These are phyloP conservation scores for Botrytis tulipae DNA, from an alignment of 2,329 filamentous ascomycete genomes.

Conservation along the genomic window DNA sequence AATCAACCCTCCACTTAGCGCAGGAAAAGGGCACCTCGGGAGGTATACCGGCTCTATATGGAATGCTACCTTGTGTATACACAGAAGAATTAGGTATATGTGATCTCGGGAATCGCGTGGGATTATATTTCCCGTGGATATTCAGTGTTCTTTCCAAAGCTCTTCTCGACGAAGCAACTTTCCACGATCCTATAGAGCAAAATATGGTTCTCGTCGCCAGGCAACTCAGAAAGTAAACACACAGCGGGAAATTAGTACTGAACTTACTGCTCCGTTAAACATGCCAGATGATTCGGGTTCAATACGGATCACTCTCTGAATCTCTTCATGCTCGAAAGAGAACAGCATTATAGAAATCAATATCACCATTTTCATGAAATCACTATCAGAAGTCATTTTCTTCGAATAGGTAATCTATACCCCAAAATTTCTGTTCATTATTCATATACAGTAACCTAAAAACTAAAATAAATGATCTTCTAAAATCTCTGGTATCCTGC, in stretches of 20 bases:
- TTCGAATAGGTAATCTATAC: not conserved
- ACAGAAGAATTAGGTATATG: not conserved
- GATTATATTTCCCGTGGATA: rapidly evolving
- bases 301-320: not conserved
- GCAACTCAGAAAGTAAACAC: not conserved
- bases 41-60: rapidly evolving
- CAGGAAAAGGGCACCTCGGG: not conserved
- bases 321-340: not conserved
- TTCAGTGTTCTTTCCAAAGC: not conserved
- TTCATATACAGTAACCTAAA: not conserved
- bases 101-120: not conserved
- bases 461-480: not conserved
- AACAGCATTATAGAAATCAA: not conserved
- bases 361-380: not conserved
- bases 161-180: not conserved
- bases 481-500: not conserved
- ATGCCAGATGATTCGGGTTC: not conserved
- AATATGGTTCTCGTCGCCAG: not conserved
- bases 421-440: not conserved
- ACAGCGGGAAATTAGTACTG: not conserved
- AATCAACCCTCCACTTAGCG: not conserved
- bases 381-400: not conserved
- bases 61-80: not conserved
- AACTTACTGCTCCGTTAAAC: not conserved
- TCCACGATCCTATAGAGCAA: not conserved